phyloP scores from a whole-genome alignment of 2,329 filamentous ascomycete genomes.

The Neonectria magnoliae region DNA sequence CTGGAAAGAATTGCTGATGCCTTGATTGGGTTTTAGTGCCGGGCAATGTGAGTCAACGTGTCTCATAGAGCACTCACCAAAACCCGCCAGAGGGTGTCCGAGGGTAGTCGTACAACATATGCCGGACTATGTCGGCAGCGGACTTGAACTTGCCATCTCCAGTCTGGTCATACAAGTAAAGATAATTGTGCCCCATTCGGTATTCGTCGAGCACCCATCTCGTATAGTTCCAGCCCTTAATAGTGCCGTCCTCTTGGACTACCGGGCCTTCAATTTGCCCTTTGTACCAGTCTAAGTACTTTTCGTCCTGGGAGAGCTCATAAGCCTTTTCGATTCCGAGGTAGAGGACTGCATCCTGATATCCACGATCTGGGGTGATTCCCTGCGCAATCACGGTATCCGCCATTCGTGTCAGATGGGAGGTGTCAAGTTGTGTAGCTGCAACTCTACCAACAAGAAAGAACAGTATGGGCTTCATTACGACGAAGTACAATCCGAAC shows the following conservation, averaged over 20 bases:
- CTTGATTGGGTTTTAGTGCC: not conserved
- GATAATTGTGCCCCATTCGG: conserved; percentile 60
- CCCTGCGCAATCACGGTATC: conserved; percentile 57
- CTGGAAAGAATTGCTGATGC: conserved; percentile 51
- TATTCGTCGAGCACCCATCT: conserved; percentile 62
- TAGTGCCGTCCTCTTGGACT: conserved; percentile 57
- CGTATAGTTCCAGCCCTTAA: conserved; percentile 56
- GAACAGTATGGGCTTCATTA: fast-evolving
- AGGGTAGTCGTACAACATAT: conserved; percentile 57
- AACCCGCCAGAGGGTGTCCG: conserved; percentile 61
- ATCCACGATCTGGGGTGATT: conserved; percentile 51
- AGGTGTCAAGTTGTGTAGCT: not conserved
- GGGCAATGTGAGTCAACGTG: not conserved
- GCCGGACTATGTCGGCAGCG: conserved; percentile 56
- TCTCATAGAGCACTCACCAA: conserved; percentile 46
- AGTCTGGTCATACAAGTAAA: conserved; percentile 57
- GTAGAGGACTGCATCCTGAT: conserved; percentile 58
- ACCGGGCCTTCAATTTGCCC: conserved; percentile 55
- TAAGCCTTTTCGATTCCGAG: conserved; percentile 58
- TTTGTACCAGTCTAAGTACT: conserved; percentile 55
- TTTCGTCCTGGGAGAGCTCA: conserved; percentile 52
- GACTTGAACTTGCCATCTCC: conserved; percentile 57
- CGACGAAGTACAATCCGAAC: fast-evolving
- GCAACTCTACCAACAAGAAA: not conserved
- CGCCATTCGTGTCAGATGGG: conserved; percentile 48